Conservation (phyloP, 768 basidiomycete genomes). For the Hericium coralloides region DNA sequence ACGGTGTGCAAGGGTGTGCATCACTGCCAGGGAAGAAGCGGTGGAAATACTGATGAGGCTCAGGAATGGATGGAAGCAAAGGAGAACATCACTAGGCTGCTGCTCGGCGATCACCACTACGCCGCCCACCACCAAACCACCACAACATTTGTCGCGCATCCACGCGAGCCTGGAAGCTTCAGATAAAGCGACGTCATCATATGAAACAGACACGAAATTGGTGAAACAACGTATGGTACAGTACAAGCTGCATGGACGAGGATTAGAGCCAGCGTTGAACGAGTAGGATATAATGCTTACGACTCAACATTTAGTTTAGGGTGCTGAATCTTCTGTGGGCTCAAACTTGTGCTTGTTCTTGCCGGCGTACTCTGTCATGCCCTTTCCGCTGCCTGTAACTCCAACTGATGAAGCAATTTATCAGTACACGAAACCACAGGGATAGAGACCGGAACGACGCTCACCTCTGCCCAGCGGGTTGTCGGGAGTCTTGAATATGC, state of each 20-base stretch:
- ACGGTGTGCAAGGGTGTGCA: not conserved
- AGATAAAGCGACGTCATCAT: not conserved
- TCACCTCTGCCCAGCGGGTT: constrained; percentile 80
- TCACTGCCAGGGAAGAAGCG: not conserved
- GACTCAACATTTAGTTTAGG: too few species aligned
- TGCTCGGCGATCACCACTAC: not conserved
- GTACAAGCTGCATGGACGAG: not conserved
- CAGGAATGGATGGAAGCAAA: not conserved
- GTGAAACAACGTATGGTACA: not conserved
- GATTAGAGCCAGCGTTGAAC: too few species aligned
- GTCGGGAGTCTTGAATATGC: constrained; percentile 92
- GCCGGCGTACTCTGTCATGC: constrained; percentile 13
- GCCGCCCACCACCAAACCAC: not conserved
- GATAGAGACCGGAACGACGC: constrained; percentile 21
- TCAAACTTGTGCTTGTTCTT: constrained; percentile 16
- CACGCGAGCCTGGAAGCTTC: not conserved
- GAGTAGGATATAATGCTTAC: too few species aligned
- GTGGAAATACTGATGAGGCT: constrained; percentile 1
- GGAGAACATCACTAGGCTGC: not conserved
- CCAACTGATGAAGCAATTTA: constrained; percentile 5
- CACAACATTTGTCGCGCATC: not conserved
- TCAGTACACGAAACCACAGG: not conserved
- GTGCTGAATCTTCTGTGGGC: constrained; percentile 1
- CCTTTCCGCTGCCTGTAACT: constrained; percentile 8
- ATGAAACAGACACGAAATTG: not conserved